These are phyloP conservation scores for Moniliophthora roreri DNA, from an alignment of 1,284 basidiomycete species.

Conservation along the genomic window DNA sequence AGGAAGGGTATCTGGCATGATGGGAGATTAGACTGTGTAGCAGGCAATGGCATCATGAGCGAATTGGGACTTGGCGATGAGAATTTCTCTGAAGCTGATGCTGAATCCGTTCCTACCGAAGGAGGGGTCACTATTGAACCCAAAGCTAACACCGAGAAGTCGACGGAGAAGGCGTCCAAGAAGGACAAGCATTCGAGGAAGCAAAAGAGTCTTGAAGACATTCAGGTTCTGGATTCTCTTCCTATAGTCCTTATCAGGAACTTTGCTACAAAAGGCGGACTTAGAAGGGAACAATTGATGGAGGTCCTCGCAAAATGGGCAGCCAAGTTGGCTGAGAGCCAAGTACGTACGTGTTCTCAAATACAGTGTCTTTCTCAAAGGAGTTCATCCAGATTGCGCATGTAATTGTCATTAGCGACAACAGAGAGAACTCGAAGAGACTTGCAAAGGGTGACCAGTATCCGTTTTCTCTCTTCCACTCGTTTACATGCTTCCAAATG, in stretches of 20 bases:
- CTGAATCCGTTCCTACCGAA: constrained; percentile 18
- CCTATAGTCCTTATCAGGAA: constrained; percentile 88
- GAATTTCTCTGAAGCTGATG: constrained; percentile 40
- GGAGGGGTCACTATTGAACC: constrained; percentile 13
- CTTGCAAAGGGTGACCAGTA: constrained; percentile 70
- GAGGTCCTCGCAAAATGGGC: constrained; percentile 85
- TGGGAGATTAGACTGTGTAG: constrained; percentile 74
- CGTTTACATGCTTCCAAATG: not conserved
- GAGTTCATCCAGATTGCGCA: constrained; percentile 68
- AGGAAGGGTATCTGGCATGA: constrained; percentile 51
- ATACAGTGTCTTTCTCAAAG: too few relatives aligned
- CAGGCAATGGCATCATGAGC: constrained; percentile 81
- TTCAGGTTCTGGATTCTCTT: constrained; percentile 57
- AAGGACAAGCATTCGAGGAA: constrained; percentile 15
- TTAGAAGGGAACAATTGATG: constrained; percentile 73
- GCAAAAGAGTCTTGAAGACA: constrained; percentile 34
- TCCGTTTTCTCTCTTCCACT: not conserved
- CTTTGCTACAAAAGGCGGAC: constrained; percentile 65
- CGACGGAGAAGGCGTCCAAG: constrained; percentile 25
- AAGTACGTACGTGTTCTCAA: constrained; percentile 42
- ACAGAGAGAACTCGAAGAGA: constrained; percentile 83
- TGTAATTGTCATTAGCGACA: constrained; percentile 90
- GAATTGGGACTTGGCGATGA: constrained; percentile 84
- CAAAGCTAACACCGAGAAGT: constrained; percentile 22
- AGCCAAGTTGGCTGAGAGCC: constrained; percentile 76